These are phyloP conservation scores for Lolium rigidum DNA, from an alignment of 176 grass and related monocot species.

Conservation along the genomic window DNA sequence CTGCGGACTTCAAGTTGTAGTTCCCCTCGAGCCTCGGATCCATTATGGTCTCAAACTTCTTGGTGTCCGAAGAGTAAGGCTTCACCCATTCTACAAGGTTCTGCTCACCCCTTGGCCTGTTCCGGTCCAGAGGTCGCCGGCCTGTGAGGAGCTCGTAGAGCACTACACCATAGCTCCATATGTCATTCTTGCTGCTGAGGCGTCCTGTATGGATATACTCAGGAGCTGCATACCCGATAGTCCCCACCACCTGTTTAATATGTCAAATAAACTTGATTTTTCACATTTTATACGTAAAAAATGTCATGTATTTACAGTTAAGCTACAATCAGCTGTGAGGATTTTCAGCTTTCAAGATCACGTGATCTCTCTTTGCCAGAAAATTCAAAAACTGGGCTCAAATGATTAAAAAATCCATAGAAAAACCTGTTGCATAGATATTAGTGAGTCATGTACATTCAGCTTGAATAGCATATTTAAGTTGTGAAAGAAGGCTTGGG, in stretches of 20 bases:
- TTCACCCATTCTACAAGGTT: conserved; percentile 89
- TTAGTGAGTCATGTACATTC: background rate
- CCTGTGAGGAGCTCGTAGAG: conserved; percentile 91
- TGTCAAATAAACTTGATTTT: conserved; percentile 17
- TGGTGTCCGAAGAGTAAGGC: conserved; percentile 63
- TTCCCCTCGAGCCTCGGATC: conserved; percentile 82
- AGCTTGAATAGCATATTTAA: background rate
- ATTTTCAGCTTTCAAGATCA: background rate
- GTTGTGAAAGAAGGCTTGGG: background rate
- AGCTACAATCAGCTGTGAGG: background rate
- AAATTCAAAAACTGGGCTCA: background rate
- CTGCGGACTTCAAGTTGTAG: conserved; percentile 59
- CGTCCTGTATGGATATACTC: conserved; percentile 95
- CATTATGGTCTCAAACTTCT: conserved; percentile 67
- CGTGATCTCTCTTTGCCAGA: background rate
- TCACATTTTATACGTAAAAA: background rate
- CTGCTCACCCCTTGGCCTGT: conserved; percentile 80
- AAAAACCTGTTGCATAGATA: background rate
- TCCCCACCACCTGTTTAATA: conserved; percentile 81
- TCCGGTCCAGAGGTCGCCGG: conserved; percentile 75
- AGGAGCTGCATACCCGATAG: conserved; percentile 91
- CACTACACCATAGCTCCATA: conserved; percentile 90
- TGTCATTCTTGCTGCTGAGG: conserved; percentile 86
- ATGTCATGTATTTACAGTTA: conserved; percentile 8
- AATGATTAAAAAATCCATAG: background rate